Conservation (phyloP, 495 filamentous ascomycete genomes). For the Xylaria castorea region DNA sequence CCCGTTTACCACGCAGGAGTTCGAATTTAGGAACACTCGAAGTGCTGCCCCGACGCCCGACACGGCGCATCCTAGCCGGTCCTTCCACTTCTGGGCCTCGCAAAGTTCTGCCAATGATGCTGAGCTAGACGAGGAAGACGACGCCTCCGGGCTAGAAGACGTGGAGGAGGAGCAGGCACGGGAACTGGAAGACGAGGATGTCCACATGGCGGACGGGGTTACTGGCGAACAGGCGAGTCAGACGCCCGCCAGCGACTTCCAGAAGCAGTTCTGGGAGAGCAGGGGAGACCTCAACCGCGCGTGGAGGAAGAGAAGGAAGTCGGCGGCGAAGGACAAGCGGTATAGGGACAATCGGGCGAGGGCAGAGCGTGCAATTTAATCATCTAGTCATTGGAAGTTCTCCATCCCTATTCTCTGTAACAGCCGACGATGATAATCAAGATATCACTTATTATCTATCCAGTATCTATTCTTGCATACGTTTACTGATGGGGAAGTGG, state of each 20-base stretch:
- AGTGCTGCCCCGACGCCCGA: conserved; percentile 96
- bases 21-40: conserved; percentile 72
- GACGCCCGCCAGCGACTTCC: conserved; percentile 67
- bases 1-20: conserved; percentile 78
- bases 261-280: conserved; percentile 92
- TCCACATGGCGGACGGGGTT: conserved; percentile 34
- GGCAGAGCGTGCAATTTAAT: conserved; percentile 53
- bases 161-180: conserved; percentile 40
- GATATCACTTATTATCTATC: not conserved
- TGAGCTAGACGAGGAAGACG: conserved; percentile 48
- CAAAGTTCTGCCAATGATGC: conserved; percentile 44
- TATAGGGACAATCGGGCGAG: conserved; percentile 81
- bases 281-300: conserved; percentile 86
- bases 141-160: conserved; percentile 33
- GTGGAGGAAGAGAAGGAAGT: conserved; percentile 86
- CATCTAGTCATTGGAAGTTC: not conserved
- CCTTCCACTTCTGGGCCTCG: conserved; percentile 58
- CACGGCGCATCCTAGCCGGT: conserved; percentile 74
- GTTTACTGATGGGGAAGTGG: not conserved
- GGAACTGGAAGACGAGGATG: conserved; percentile 46
- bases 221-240: conserved; percentile 28
- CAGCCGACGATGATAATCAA: not conserved
- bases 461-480: not conserved
- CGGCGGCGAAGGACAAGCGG: conserved; percentile 83
- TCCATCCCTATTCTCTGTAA: not conserved